phyloP scores from a whole-genome alignment of 257 asterid genomes.

The Nicotiana benthamiana region DNA sequence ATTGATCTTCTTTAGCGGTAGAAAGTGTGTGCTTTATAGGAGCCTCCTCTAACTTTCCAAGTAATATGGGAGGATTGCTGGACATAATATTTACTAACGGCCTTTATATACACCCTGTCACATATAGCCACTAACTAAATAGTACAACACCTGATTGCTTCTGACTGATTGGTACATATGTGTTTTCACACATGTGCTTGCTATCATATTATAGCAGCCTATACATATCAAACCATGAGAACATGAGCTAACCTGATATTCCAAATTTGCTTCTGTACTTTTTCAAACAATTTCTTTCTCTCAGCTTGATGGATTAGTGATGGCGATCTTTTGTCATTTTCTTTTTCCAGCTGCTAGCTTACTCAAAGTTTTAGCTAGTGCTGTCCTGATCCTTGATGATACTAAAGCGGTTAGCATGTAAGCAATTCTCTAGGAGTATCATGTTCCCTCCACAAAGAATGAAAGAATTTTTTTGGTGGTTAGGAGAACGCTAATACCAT shows the following conservation, averaged over 20 bases:
- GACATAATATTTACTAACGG: not conserved
- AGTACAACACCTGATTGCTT: not conserved
- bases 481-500: not conserved
- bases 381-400: too few relatives aligned
- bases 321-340: not conserved
- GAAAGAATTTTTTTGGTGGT: not conserved
- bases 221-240: not conserved
- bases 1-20: too few relatives aligned
- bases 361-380: too few relatives aligned
- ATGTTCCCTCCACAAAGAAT: not conserved
- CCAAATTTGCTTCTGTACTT: not conserved
- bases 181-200: not conserved
- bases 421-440: slow-evolving; percentile 3
- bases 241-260: not conserved
- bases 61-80: too few relatives aligned
- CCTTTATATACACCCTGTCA: not conserved
- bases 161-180: not conserved
- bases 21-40: too few relatives aligned
- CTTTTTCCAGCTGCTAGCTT: too few relatives aligned
- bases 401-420: slow-evolving; percentile 55
- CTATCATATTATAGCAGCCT: not conserved
- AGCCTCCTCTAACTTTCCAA: too few relatives aligned
- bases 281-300: too few relatives aligned
- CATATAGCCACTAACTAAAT: not conserved
- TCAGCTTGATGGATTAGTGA: not conserved